phyloP scores from a whole-genome alignment of 2,329 filamentous ascomycete genomes.

The Penicillium sumatraense region DNA sequence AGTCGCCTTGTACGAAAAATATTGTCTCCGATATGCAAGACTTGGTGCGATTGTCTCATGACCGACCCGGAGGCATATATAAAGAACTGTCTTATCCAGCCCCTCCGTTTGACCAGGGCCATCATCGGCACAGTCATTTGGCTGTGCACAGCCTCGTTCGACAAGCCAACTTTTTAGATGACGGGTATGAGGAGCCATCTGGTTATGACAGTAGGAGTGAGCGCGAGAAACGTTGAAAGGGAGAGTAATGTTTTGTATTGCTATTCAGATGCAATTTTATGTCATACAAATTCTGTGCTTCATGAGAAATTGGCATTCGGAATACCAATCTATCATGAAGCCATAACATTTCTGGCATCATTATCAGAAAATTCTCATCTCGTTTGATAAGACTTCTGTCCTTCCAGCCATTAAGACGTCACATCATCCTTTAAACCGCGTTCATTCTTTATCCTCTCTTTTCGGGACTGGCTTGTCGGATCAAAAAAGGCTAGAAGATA shows the following conservation, averaged over 20 bases:
- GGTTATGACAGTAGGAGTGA: too few relatives aligned
- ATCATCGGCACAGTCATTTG: slow-evolving; percentile 14
- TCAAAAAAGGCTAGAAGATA: slow-evolving; percentile 10
- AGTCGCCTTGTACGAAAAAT: background rate
- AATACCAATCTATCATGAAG: too few relatives aligned
- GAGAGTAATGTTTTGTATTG: too few relatives aligned
- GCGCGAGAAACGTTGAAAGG: too few relatives aligned
- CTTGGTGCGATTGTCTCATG: slow-evolving; percentile 1
- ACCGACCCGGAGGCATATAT: slow-evolving; percentile 5
- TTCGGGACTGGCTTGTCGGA: slow-evolving; percentile 4
- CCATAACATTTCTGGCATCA: too few relatives aligned
- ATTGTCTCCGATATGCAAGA: slow-evolving; percentile 12
- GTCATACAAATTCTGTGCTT: too few relatives aligned
- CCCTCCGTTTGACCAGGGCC: slow-evolving; percentile 10
- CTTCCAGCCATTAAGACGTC: background rate
- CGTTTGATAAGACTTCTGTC: background rate
- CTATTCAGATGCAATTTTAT: too few relatives aligned
- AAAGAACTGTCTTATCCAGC: slow-evolving; percentile 6
- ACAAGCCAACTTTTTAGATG: slow-evolving; percentile 16
- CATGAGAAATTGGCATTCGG: too few relatives aligned
- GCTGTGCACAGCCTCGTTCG: slow-evolving; percentile 16
- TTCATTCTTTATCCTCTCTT: background rate
- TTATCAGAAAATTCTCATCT: too few relatives aligned
- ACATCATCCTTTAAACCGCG: background rate
- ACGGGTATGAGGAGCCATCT: slow-evolving; percentile 8